Percentiles rank a stretch among this genome's conserved stretches.
Conservation (phyloP, 2,329 filamentous ascomycete species). For the Chaetomium strumarium region DNA sequence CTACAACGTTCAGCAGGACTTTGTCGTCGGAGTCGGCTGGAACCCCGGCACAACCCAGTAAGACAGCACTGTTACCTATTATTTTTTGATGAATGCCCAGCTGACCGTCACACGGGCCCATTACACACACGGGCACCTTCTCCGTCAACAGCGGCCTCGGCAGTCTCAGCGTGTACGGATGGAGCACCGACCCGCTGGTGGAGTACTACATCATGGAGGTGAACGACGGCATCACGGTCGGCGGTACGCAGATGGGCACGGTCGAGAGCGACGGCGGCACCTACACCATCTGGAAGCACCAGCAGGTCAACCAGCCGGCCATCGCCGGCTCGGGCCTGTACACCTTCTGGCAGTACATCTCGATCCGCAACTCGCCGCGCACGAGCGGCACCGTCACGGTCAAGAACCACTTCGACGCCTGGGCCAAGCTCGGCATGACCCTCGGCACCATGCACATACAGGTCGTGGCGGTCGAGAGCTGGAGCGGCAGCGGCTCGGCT, state of each 20-base stretch:
- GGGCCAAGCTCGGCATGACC: neutral
- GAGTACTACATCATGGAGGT: constrained; percentile 3
- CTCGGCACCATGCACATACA: neutral
- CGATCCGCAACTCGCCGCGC: constrained; percentile 2
- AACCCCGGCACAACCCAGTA: constrained; percentile 1
- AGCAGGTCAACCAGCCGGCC: constrained; percentile 4
- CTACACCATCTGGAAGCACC: constrained; percentile 5
- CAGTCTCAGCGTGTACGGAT: constrained; percentile 1
- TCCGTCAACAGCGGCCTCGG: neutral
- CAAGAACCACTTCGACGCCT: constrained; percentile 4
- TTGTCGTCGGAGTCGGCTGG: constrained; percentile 1
- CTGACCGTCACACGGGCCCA: neutral
- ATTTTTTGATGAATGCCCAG: neutral
- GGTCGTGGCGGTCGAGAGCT: constrained; percentile 3
- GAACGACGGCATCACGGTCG: neutral
- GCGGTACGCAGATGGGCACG: neutral
- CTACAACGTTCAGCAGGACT: constrained; percentile 3
- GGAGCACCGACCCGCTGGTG: neutral
- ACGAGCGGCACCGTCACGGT: constrained; percentile 1
- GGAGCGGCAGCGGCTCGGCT: neutral
- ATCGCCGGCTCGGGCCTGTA: neutral
- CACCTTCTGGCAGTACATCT: constrained; percentile 5
- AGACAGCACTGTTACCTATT: neutral
- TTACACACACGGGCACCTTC: neutral
- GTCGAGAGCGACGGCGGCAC: constrained; percentile 2